Evolutionary conservation across 208 protist species (phyloP), one percentile per base, ranked within the genome.

Genomic region (Wallacemonas sp.): DNA sequence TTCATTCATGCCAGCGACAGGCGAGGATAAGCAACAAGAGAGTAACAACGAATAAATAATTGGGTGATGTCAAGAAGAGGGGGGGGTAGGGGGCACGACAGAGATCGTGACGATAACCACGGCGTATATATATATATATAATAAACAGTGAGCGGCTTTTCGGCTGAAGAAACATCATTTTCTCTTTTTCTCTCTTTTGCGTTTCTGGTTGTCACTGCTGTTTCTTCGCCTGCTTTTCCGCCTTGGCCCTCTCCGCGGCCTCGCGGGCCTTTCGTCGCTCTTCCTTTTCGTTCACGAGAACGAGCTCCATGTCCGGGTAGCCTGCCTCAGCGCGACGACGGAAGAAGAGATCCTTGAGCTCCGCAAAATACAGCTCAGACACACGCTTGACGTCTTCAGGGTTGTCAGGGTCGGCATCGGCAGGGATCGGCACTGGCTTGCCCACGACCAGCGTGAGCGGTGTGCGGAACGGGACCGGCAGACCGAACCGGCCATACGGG

Each of bases 271-370:
- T 78, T 29, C 36, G 46, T 1, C 61, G 66, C 55, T 72, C 68
- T 46, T 80, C 59, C 60, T 74, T 73, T 26, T 84, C 76, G 57
- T 79, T 71, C 26, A 80, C 27, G n/a, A 89, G 66, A 30, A 62
- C 62, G 39, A 93, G 77, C 66, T 90, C 82, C 88, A 94, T 89
- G 24, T 89, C 70, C 2, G 85, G 78, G 61, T 92, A 94, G 24
- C 88, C 88, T 2, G 80, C 83, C 54, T 70, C 78, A 3, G 63
- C 85, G 48, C 88, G 84, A 41, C 79, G 78, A 32, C 82, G 77
- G 59, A 90, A 91, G 63, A 91, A 94, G 37, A 94, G 70, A 42
- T 67, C 66, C 44, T 75, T 71, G 5, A 91, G 9, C 27, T 77
- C 68, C n/a, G 52, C 24, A 71, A 91, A 94, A 64, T 94, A 94